A percentile compares a stretch with the other conserved stretches of the same genome.
Evolutionary conservation across 225 moss, liverwort and hornwort species (phyloP).

Genomic region (Climacium dendroides): DNA sequence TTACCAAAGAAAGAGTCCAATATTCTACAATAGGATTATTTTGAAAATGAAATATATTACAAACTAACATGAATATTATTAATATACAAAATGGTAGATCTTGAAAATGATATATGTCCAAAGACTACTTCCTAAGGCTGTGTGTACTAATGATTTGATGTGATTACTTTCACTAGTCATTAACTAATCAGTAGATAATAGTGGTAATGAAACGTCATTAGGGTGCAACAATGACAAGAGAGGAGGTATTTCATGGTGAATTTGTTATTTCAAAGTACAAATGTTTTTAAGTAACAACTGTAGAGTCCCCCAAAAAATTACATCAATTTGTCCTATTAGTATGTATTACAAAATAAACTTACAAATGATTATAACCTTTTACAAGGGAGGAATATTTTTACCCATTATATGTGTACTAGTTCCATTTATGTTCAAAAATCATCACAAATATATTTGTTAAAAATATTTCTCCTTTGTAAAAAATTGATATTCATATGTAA

Average conservation of each 20-base stretch:
- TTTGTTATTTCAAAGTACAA: neutral
- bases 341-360: neutral
- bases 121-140: rapidly evolving
- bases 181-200: no score
- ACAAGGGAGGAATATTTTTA: neutral
- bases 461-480: neutral
- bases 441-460: neutral
- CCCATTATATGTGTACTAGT: neutral
- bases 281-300: neutral
- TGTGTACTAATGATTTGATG: neutral
- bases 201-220: no score
- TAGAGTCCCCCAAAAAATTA: neutral
- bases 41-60: neutral
- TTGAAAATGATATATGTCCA: neutral
- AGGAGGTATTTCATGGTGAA: neutral
- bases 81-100: neutral
- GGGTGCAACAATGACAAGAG: no score
- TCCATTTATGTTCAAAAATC: neutral
- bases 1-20: rapidly evolving
- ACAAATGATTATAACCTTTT: neutral
- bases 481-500: neutral
- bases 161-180: rapidly evolving
- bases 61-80: neutral
- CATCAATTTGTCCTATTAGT: neutral
- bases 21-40: neutral